These are phyloP conservation scores for Leccinum broughii DNA, from an alignment of 768 basidiomycete genomes.

Conservation along the genomic window DNA sequence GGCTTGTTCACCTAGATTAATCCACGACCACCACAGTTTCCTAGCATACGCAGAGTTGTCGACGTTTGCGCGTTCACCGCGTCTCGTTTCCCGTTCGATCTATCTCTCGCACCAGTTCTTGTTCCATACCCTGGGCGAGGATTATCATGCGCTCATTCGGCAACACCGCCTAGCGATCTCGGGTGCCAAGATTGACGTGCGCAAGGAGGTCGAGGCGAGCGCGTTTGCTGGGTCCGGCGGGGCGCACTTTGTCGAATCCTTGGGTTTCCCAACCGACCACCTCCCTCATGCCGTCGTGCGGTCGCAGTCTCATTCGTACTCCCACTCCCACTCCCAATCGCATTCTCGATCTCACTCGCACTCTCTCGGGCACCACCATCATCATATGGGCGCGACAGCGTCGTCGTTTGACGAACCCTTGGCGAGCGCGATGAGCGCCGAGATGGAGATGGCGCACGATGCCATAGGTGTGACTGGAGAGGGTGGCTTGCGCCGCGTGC, in stretches of 20 bases:
- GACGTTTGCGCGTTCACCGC: constrained; percentile 59
- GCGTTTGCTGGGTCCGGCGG: constrained; percentile 39
- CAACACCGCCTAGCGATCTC: constrained; percentile 59
- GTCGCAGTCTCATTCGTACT: background rate
- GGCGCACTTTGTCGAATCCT: constrained; percentile 29
- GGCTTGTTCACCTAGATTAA: background rate
- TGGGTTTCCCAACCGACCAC: constrained; percentile 10
- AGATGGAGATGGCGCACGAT: constrained; percentile 59
- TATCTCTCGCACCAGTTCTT: constrained; percentile 86
- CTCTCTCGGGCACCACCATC: constrained; percentile 29
- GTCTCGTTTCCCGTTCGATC: constrained; percentile 68
- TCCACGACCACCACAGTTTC: constrained; percentile 31
- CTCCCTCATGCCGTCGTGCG: background rate
- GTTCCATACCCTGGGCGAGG: constrained; percentile 72
- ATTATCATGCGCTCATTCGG: constrained; percentile 78
- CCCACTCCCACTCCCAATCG: constrained; percentile 4
- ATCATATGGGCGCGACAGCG: constrained; percentile 28
- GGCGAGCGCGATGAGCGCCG: constrained; percentile 67
- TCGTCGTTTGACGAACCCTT: constrained; percentile 72
- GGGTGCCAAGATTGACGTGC: constrained; percentile 64
- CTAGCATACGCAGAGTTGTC: constrained; percentile 83
- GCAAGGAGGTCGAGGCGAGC: constrained; percentile 68
- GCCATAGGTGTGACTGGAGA: constrained; percentile 18
- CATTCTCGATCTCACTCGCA: constrained; percentile 1
- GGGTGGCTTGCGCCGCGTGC: constrained; percentile 33